Conservation (phyloP, 768 basidiomycete species). For the Rhizopogon vulgaris region DNA sequence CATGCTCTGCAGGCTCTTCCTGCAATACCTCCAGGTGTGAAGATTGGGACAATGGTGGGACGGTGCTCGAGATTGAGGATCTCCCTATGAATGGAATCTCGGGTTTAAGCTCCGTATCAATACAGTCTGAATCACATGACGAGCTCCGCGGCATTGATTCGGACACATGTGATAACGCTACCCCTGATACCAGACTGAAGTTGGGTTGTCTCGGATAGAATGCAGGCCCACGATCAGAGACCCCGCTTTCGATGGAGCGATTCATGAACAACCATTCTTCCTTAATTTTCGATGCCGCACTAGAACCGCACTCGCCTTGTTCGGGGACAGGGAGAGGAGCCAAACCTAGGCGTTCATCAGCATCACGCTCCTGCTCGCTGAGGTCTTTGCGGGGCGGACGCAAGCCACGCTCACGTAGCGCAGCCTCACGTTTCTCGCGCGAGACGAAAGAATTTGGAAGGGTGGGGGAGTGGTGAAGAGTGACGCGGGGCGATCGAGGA, state of each 20-base stretch:
- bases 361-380: conserved; percentile 34
- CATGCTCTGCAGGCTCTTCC: conserved; percentile 21
- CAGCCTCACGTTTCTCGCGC: conserved; percentile 35
- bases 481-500: conserved; percentile 3
- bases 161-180: neutral
- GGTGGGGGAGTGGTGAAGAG: conserved; percentile 4
- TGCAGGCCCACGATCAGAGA: conserved; percentile 14
- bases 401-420: conserved; percentile 55
- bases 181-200: neutral
- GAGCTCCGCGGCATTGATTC: neutral
- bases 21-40: conserved; percentile 23
- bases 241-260: conserved; percentile 14
- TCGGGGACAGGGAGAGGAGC: conserved; percentile 31
- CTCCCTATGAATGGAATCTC: conserved; percentile 11
- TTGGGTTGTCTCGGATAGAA: conserved; percentile 2
- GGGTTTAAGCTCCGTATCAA: conserved; percentile 8
- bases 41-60: conserved; percentile 17
- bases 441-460: conserved; percentile 21
- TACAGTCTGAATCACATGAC: neutral
- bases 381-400: conserved; percentile 38
- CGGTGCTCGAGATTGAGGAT: conserved; percentile 18
- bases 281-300: conserved; percentile 50
- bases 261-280: conserved; percentile 46
- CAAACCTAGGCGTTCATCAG: conserved; percentile 35
- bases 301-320: conserved; percentile 16